phyloP scores from a whole-genome alignment of 139 green algal genomes.

The Chloropicon primus region DNA sequence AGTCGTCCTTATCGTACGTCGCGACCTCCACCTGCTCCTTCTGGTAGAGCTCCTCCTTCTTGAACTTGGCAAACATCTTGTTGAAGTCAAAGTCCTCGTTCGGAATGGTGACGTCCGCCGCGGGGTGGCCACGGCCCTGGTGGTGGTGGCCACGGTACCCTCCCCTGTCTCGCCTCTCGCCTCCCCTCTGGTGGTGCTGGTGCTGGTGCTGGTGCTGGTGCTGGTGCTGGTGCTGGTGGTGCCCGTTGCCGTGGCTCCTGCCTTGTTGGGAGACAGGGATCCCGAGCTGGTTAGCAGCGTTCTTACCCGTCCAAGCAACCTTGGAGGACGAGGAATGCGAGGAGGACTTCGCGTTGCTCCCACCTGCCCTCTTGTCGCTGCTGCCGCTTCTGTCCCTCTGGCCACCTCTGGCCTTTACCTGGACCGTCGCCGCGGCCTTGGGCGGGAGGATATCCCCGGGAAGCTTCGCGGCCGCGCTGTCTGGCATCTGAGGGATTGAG shows the following conservation, averaged over 20 bases:
- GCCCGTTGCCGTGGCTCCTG: neutral
- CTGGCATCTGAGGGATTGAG: too few relatives aligned
- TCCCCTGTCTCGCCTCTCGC: neutral
- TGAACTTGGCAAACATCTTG: neutral
- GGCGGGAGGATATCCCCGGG: neutral
- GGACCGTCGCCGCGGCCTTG: neutral
- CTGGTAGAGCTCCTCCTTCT: neutral
- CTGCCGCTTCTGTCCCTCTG: neutral
- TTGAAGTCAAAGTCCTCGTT: neutral
- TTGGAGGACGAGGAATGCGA: neutral
- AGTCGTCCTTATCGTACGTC: neutral
- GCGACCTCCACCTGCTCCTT: neutral
- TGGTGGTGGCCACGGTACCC: neutral
- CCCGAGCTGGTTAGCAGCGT: neutral
- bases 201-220: neutral
- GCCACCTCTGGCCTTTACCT: neutral
- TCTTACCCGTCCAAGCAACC: neutral
- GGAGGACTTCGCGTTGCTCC: neutral
- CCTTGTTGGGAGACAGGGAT: neutral
- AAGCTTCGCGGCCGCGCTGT: neutral
- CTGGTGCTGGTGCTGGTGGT: neutral
- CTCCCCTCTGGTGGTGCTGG: neutral
- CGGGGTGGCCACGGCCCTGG: neutral
- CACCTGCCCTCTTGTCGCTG: neutral
- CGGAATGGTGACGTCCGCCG: neutral